Evolutionary conservation across 1,284 basidiomycete genomes (phyloP), one percentile per base, ranked within the genome.

Genomic region (Lentinula novae-zelandiae): DNA sequence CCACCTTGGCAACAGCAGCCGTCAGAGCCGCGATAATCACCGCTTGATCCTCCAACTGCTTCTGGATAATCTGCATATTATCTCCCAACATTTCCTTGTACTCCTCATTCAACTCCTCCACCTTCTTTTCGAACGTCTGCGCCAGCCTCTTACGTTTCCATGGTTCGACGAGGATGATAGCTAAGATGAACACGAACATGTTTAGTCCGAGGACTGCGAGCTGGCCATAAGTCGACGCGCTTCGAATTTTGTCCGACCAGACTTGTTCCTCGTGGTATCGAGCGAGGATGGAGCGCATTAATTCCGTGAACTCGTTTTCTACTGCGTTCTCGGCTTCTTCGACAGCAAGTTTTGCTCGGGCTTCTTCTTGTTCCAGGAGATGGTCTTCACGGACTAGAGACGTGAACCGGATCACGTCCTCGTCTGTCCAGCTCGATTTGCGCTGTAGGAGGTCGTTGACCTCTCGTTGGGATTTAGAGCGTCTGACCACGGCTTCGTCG

Each of bases 191-290:
- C 46, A 98, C 90, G 53, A 91, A 66, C 73, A 97, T 75, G 75
- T 98, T 98, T 63, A 95, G 82, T 9, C 86, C 87, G 20, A 97
- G 82, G 53, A 86, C 94, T 1, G 86, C 87, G 62, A 97, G 78
- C 51, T 88, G 89, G 1, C 93, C 94, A 72, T 96, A 96, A 5
- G 95, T 96, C 60, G 91, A 92, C 48, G 92, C 90, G 66, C 91
- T 93, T 46, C 95, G 85, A 65, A 98, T 96, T 77, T 98, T 98
- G 78, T 98, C 95, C 62, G 92, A 94, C 95, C 95, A 98, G 5
- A 96, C 87, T 73, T 98, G 95, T 71, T 97, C 95, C 74, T 97
- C 95, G 75, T 98, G 95, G 72, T 98, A 98, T 34, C 95, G 81
- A 56, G 83, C 86, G 60, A 98, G 81, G 67, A 97, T 97, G 3